Evolutionary conservation across 2,329 filamentous ascomycete genomes (phyloP), one percentile per base, ranked within the genome.

Genomic region (Plenodomus tracheiphilus): DNA sequence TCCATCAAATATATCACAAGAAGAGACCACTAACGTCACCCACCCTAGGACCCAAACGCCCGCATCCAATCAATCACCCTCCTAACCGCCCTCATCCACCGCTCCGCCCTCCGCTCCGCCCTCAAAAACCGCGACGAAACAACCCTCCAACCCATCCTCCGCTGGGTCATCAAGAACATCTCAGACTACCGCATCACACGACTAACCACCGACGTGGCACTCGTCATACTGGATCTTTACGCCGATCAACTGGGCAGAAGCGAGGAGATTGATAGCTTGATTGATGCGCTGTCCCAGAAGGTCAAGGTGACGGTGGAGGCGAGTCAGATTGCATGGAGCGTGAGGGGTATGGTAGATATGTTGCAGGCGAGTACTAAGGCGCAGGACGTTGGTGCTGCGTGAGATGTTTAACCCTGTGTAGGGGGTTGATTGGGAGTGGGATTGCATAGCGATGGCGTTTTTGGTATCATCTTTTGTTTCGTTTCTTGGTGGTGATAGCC

Each of bases 261-360:
- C 30, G 79, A 83, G 6, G 85, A 89, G 69, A 81, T 97, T 47
- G 85, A 89, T 53, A 79, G 79, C 41, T 80, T 86, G 41, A 85
- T 97, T 64, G 80, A 83, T 60, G 79, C 79, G 41, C 77, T 97
- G 55, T 85, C 88, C 67, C 77, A 81, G 39, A 79, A 86, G 34
- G 93, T 97, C 17, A 81, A 84, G 54, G 77, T 82, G 35, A 89
- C 94, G 71, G 87, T 92, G 10, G 90, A 95, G 72, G 85, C 87
- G 64, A 89, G 91, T 18, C 89, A 96, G 74, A 81, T 88, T 66
- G 92, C 93, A 2, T 86, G 84, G 61, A 85, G 88, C 74, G 92
- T 90, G 10, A 83, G 83, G 58, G 94, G 93, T 2, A 97, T 97
- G 92, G 75, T 97, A 56, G 89, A 93, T 62, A 87, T 89, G 77